Conservation (phyloP, 768 basidiomycete species). For the Candolleomyces eurysporus region DNA sequence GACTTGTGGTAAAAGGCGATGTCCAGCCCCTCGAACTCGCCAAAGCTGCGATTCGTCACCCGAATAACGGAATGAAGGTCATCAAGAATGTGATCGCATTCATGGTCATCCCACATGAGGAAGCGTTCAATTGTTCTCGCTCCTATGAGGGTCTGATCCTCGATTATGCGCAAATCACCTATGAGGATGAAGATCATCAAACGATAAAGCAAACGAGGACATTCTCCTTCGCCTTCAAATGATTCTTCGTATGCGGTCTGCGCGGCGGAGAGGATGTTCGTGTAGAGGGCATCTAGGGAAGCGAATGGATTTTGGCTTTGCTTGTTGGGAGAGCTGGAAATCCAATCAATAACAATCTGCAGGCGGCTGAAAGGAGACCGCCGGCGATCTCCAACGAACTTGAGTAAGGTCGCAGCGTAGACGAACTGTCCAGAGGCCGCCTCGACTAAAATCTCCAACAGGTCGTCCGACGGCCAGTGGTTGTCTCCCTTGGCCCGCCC, state of each 20-base stretch:
- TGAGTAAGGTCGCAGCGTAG: neutral
- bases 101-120: neutral
- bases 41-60: neutral
- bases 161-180: neutral
- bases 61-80: neutral
- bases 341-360: neutral
- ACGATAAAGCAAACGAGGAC: neutral
- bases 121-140: neutral
- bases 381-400: conserved; percentile 1
- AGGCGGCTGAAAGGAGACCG: neutral
- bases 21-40: no score
- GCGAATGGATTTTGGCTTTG: neutral
- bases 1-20: neutral
- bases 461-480: conserved; percentile 2
- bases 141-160: neutral
- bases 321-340: neutral
- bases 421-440: conserved; percentile 4
- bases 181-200: neutral
- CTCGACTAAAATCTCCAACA: neutral
- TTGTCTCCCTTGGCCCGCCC: neutral
- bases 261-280: neutral
- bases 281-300: neutral
- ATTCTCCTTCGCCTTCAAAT: no score
- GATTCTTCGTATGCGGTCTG: neutral
- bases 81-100: neutral